Conservation (phyloP, 129 eudicot genomes). For the Flaveria brownii region DNA sequence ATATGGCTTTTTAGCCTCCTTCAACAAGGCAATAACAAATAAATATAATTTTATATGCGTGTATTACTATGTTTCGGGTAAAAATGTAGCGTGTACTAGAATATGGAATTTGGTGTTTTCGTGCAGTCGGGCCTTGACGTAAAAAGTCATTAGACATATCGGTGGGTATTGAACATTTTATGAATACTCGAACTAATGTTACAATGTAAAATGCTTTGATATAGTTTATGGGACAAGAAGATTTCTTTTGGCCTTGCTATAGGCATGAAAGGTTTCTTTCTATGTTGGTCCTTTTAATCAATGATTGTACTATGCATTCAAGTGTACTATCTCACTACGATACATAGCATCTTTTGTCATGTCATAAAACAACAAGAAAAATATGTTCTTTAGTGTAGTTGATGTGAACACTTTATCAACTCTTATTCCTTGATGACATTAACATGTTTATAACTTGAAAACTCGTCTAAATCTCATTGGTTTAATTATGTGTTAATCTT, state of each 20-base stretch:
- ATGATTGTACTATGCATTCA: conserved; percentile 12
- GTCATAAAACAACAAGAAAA: neutral
- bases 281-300: conserved; percentile 2
- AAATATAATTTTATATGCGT: neutral
- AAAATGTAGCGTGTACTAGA: neutral
- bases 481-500: no score
- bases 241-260: conserved; percentile 1
- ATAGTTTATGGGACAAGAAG: neutral
- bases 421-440: no score
- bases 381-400: neutral
- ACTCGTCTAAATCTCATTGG: no score
- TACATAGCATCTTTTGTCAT: neutral
- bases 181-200: neutral
- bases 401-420: neutral
- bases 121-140: neutral
- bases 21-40: neutral
- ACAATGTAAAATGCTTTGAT: neutral
- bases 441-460: no score
- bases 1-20: neutral
- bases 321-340: neutral
- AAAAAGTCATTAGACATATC: neutral
- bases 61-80: neutral
- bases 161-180: neutral
- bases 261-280: neutral
- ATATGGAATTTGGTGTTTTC: neutral